Base-by-base conservation (phyloP, 352 stramenopile genomes). In the Phytophthora foliorum region DNA sequence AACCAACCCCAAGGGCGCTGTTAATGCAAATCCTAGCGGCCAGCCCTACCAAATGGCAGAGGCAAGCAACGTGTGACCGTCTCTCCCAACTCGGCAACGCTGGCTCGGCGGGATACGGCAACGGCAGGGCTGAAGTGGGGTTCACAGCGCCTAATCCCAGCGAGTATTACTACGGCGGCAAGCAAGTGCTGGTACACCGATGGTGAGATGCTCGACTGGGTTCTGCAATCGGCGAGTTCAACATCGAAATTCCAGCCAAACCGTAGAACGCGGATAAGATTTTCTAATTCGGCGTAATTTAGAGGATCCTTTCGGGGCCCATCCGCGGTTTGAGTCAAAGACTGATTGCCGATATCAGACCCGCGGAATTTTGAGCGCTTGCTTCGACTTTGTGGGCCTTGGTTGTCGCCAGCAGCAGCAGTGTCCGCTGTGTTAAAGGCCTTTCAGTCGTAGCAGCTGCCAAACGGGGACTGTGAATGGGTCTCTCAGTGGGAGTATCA, bases 11-110 rank as follows among this genome's bases (percentile, higher is more conserved):
- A 58, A 48, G 17, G 21, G 46, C 36, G 32, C 42, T 16, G 42
- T 57, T 75, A 68, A 74, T 42, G 55, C 62, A 67, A 71, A 67
- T 68, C 48, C 11, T 22, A 39, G 22, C 31, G 22, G 32, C 29
- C 21, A 54, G 21, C 38, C 50, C 57, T 63, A 66, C 25, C 42
- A 64, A 56, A 58, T 72, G 71, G 71, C 55, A 75, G 61, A 78
- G 57, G 57, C 54, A 31, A 63, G 21, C 56, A 66, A 34, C 53
- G 52, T 53, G 34, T 51, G 38, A 69, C 22, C 21, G 51, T 66
- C 60, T 69, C 66, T 78, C 32, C 62, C 66, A 19, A 34, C 49
- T 69, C 38, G 19, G 22, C 32, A 62, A 27, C 64, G 17, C 13
- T n/a, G 31, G 11, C 46, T 27, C 46, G 46, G 49, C 27, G n/a